Base-by-base conservation (phyloP, 1,284 basidiomycete species). In the Meira nashicola region DNA sequence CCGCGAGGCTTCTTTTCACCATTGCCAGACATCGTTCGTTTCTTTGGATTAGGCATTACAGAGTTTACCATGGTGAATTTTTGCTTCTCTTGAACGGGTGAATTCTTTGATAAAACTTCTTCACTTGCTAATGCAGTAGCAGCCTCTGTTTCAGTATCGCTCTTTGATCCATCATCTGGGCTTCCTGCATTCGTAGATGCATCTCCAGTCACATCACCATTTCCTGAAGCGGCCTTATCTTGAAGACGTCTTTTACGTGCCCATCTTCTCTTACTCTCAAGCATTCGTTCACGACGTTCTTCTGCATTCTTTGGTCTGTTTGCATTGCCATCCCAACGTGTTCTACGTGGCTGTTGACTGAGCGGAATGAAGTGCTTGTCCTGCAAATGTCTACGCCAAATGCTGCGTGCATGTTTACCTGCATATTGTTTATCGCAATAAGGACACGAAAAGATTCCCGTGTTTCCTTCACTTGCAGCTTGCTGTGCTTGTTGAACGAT, bases 311-410 rank as follows among this genome's bases (percentile, higher is more conserved):
- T 82, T 2, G 82, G 83, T 37, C 82, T 74, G 55, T 82, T 81
- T 23, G 78, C 79, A 62, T 83, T 82, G 58, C 79, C 79, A 69
- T 84, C 83, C 83, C 83, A 84, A 39, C 83, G 77, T 10, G 82
- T 83, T 44, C 82, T 73, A 33, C 82, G 78, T 39, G 80, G 80
- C 70, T 84, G 83, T 5, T 79, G 70, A 33, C 76, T 77, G 48
- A 84, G 66, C 1, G 82, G 82, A 37, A 84, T 82, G 28, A 80
- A 80, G 70, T 84, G 83, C 69, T 83, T 84, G 70, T 83, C 83
- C 69, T 82, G 81, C 53, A 84, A 68, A 68, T 84, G 83, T 46
- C 83, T 67, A 39, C 83, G 77, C 76, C 83, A 83, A 58, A 84
- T 83, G 68, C 81, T 82, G 53, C 83, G 73, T 0, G 82, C 82